Evolutionary conservation across 169 alveolate genomes (phyloP), one percentile per base, ranked within the genome.

Genomic region (Cryptosporidium tyzzeri): DNA sequence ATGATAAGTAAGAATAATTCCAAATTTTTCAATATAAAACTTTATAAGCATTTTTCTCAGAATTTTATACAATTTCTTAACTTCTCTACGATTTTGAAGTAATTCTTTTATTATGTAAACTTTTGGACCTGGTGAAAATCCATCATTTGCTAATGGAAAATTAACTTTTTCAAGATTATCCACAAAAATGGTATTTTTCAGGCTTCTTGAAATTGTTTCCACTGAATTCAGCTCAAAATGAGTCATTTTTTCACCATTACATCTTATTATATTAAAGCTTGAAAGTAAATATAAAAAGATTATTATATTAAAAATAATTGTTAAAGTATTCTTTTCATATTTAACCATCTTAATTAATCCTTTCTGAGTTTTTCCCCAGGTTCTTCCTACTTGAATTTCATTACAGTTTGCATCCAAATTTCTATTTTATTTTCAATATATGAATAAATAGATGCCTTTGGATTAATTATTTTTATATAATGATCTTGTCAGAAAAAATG

Each of bases 71-170:
- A 41, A 16, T 12, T 41, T 50, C 16, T 62, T 44, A 6, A 62
- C 68, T 62, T 59, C 37, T 16, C 48, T 80, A 6, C 1, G 14
- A 12, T 62, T 9, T 7, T 48, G 29, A 29, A 80, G 39, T 16
- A 41, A 1, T 62, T 37, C 18, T 50, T 44, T 80, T 1, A 33
- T 18, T 45, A 80, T 9, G 23, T 62, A 59, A 37, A 80, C 65
- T 16, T 65, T 80, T 2, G 89, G 74, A 9, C 89, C 89, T 10
- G 75, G 65, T 3, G 41, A 33, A 44, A 80, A 80, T 14, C 71
- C 59, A 39, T 44, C 44, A 80, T 80, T 62, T 29, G 75, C 41
- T 62, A 80, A 29, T 80, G 89, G 50, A 80, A 80, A 80, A 26
- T 29, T 80, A 9, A 31, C 39, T 65, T 80, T 67, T 26, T 29